A percentile compares a stretch with the other conserved stretches of the same genome.
Evolutionary conservation across 768 basidiomycete species (phyloP).

Genomic region (Suillus decipiens): DNA sequence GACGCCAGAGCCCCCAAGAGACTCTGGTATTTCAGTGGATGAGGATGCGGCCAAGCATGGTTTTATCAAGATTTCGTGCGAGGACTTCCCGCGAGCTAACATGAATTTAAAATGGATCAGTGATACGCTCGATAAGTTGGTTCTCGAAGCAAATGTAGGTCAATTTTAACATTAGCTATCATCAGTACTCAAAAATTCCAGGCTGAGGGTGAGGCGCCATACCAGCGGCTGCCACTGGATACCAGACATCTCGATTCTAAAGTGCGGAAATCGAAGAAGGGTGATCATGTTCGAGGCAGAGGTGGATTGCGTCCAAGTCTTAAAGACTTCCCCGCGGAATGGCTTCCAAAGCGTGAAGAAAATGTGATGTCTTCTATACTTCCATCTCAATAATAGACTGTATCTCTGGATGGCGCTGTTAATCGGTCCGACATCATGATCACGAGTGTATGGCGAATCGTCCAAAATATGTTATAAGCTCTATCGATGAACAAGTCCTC

Average conservation of each 20-base stretch:
- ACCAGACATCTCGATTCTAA: constrained; percentile 76
- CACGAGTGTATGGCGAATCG: constrained; percentile 11
- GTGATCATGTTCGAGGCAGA: constrained; percentile 63
- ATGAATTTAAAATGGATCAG: constrained; percentile 97
- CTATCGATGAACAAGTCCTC: not conserved
- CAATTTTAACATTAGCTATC: constrained; percentile 7
- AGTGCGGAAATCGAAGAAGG: constrained; percentile 69
- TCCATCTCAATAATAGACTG: constrained; percentile 8
- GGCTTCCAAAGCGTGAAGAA: constrained; percentile 54
- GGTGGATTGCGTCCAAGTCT: constrained; percentile 61
- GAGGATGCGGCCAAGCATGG: constrained; percentile 60
- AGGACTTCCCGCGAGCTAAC: constrained; percentile 76
- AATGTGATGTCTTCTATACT: not conserved
- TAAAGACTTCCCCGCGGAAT: constrained; percentile 82
- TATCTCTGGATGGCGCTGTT: constrained; percentile 10
- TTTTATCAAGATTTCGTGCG: constrained; percentile 89
- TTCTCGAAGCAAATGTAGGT: constrained; percentile 86
- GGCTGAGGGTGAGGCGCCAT: constrained; percentile 40
- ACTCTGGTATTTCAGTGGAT: constrained; percentile 55
- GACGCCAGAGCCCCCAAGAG: constrained; percentile 71
- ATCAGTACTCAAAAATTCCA: constrained; percentile 19
- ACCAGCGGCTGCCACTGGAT: constrained; percentile 78
- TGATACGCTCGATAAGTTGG: constrained; percentile 76
- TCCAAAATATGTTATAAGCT: constrained; percentile 7
- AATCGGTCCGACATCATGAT: constrained; percentile 9